A percentile compares a stretch with the other conserved stretches of the same genome.
phyloP scores from a whole-genome alignment of 371 early-diverging fungal genomes.

The Gilbertella persicaria region DNA sequence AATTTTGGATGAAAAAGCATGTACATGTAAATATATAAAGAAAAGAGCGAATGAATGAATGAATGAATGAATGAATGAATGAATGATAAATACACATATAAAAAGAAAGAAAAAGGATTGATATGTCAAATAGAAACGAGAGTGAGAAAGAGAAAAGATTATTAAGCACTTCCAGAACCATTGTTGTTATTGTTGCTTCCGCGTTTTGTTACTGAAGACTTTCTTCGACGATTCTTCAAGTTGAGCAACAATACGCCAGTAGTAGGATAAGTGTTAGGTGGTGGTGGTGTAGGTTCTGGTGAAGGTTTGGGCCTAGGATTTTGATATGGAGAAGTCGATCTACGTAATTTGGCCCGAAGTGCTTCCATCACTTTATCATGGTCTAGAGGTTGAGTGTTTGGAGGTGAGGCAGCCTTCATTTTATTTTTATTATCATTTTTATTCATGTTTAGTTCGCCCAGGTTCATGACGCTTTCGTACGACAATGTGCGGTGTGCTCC shows the following conservation, averaged over 20 bases:
- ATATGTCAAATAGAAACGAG: not conserved
- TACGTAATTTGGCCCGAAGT: conserved; percentile 22
- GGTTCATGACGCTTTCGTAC: conserved; percentile 23
- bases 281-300: conserved; percentile 17
- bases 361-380: conserved; percentile 35
- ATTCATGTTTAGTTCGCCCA: conserved; percentile 11
- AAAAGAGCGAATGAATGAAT: too few species aligned
- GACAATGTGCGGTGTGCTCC: conserved; percentile 17
- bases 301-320: conserved; percentile 10
- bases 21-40: too few species aligned
- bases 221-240: conserved; percentile 36
- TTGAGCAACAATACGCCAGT: conserved; percentile 39
- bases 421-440: not conserved
- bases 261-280: conserved; percentile 26
- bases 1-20: too few species aligned
- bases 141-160: not conserved
- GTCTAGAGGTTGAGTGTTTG: conserved; percentile 7
- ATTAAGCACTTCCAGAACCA: not conserved
- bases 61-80: too few species aligned
- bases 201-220: conserved; percentile 14
- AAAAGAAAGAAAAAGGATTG: conserved; percentile 8
- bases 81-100: conserved; percentile 45
- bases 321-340: conserved; percentile 18
- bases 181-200: not conserved
- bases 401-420: not conserved